Conservation (phyloP, 495 filamentous ascomycete genomes). For the Cetradonia linearis region DNA sequence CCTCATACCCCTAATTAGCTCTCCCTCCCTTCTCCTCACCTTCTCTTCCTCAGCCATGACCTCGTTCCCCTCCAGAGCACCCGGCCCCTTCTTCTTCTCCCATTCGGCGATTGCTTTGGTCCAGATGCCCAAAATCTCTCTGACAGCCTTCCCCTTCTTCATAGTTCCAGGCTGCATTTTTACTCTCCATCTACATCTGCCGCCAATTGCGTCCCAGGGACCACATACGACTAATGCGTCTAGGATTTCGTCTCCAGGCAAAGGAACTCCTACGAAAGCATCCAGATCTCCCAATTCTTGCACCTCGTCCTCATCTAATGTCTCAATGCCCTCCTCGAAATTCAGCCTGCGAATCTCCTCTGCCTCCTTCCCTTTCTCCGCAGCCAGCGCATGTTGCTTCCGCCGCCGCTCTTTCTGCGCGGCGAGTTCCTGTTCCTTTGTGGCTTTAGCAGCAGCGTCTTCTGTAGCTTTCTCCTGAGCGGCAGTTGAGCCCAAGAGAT, state of each 20-base stretch:
- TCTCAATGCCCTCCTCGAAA: conserved; percentile 40
- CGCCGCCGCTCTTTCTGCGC: conserved; percentile 60
- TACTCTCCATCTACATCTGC: conserved; percentile 72
- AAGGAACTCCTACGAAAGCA: conserved; percentile 62
- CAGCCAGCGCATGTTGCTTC: conserved; percentile 65
- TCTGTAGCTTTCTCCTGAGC: conserved; percentile 42
- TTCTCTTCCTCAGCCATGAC: conserved; percentile 55
- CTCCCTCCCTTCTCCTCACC: conserved; percentile 72
- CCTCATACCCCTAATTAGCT: conserved; percentile 57
- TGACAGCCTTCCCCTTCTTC: conserved; percentile 93
- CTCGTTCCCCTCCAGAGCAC: conserved; percentile 40
- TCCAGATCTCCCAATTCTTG: conserved; percentile 53
- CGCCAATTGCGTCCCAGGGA: conserved; percentile 68
- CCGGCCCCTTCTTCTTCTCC: conserved; percentile 32
- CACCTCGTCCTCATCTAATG: conserved; percentile 48
- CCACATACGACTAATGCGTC: conserved; percentile 85
- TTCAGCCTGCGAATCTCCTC: conserved; percentile 46
- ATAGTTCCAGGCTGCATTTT: conserved; percentile 83
- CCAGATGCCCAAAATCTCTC: conserved; percentile 76
- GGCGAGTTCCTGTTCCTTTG: conserved; percentile 51
- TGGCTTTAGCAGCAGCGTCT: conserved; percentile 41
- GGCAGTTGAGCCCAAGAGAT: conserved; percentile 64
- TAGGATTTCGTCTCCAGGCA: conserved; percentile 77
- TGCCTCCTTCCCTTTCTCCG: conserved; percentile 53
- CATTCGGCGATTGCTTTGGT: conserved; percentile 38